These are phyloP conservation scores for Trichophyton mentagrophytes DNA, from an alignment of 2,329 filamentous ascomycete genomes.

Conservation along the genomic window DNA sequence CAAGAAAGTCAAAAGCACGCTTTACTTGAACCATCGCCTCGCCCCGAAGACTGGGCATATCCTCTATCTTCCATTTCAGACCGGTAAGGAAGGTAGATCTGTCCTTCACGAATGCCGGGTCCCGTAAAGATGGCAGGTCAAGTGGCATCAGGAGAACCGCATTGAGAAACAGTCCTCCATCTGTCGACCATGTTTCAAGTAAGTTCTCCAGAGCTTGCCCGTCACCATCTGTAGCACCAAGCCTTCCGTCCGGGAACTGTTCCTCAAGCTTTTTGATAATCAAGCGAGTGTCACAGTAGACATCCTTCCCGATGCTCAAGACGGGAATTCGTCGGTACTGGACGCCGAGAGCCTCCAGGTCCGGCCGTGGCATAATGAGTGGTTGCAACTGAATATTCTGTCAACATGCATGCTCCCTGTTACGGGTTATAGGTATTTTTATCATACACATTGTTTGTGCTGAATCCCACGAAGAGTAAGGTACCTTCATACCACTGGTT, in stretches of 20 bases:
- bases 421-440: neutral
- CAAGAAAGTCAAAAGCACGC: conserved; percentile 45
- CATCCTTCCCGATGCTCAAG: conserved; percentile 50
- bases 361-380: conserved; percentile 51
- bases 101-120: conserved; percentile 50
- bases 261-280: conserved; percentile 53
- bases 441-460: conserved; percentile 54
- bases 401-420: conserved; percentile 1
- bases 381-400: conserved; percentile 46
- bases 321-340: conserved; percentile 58
- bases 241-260: conserved; percentile 37
- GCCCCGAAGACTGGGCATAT: conserved; percentile 34
- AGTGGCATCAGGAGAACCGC: conserved; percentile 46
- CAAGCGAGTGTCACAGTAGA: conserved; percentile 58
- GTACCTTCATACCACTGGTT: conserved; percentile 37
- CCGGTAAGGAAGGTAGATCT: conserved; percentile 35
- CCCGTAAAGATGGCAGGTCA: conserved; percentile 41
- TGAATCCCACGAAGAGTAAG: conserved; percentile 51
- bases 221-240: conserved; percentile 28
- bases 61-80: conserved; percentile 28
- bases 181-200: conserved; percentile 44
- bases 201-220: conserved; percentile 41
- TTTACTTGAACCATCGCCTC: conserved; percentile 46
- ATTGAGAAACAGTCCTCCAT: conserved; percentile 44
- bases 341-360: conserved; percentile 48